Conservation (phyloP, 306 rosid genomes). For the Cucurbita pepo region DNA sequence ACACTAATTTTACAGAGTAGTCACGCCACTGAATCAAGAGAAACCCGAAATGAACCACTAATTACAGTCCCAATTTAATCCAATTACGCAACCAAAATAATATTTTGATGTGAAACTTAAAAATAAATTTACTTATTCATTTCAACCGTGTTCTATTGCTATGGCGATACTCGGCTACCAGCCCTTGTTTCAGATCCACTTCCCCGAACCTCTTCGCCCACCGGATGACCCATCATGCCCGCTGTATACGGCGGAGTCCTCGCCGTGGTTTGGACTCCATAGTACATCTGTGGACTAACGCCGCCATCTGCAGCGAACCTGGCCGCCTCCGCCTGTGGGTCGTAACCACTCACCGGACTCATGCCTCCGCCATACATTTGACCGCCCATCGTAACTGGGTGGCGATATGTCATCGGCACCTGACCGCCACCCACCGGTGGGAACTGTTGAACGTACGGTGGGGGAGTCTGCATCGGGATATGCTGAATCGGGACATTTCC, state of each 20-base stretch:
- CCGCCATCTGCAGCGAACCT: constrained; percentile 24
- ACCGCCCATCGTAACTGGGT: constrained; percentile 27
- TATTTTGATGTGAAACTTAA: neutral
- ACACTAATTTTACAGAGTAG: neutral
- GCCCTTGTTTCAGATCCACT: constrained; percentile 19
- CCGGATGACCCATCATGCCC: constrained; percentile 25
- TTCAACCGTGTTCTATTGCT: neutral
- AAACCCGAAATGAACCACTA: neutral
- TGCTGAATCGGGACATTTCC: constrained; percentile 21
- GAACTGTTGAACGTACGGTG: constrained; percentile 33
- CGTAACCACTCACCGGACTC: constrained; percentile 22
- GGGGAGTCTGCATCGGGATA: constrained; percentile 18
- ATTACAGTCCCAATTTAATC: neutral
- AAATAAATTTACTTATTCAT: neutral
- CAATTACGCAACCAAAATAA: neutral
- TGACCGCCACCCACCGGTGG: constrained; percentile 24
- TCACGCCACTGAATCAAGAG: neutral
- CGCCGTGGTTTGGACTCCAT: constrained; percentile 25
- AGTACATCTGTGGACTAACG: constrained; percentile 33
- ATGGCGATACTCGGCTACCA: constrained; percentile 38
- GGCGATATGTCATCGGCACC: constrained; percentile 40
- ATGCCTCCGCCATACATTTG: constrained; percentile 36
- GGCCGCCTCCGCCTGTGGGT: constrained; percentile 22
- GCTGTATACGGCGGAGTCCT: constrained; percentile 17
- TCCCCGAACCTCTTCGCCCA: constrained; percentile 29